Evolutionary conservation across 768 basidiomycete species (phyloP).

Genomic region (Tulasnella sp.): DNA sequence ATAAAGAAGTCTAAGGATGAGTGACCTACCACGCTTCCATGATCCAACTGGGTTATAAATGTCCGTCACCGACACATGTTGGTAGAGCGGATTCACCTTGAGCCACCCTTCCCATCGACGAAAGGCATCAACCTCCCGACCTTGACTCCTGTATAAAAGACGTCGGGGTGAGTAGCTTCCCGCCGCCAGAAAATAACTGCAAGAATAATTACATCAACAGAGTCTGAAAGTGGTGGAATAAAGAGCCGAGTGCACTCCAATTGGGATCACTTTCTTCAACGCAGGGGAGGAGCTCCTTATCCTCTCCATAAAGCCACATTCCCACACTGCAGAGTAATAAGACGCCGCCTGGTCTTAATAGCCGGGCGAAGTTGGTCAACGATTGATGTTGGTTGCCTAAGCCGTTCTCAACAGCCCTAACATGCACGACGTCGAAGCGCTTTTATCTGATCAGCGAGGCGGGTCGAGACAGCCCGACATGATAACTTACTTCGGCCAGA

Average conservation of each 20-base stretch:
- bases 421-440: neutral
- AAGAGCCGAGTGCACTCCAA: neutral
- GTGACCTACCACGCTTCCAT: neutral
- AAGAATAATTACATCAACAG: neutral
- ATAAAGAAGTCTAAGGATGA: neutral
- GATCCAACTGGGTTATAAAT: neutral
- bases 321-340: neutral
- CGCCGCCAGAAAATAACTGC: neutral
- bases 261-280: neutral
- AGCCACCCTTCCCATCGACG: neutral
- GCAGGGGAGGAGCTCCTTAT: neutral
- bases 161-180: neutral
- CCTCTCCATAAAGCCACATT: neutral
- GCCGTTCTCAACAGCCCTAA: neutral
- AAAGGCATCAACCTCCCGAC: neutral
- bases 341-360: neutral
- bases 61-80: neutral
- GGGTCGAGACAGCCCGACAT: neutral
- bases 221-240: neutral
- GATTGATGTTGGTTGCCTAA: neutral
- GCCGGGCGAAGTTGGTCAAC: neutral
- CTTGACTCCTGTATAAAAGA: neutral
- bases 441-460: neutral
- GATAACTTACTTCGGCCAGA: neutral
- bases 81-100: neutral